Evolutionary conservation across 1,284 basidiomycete species (phyloP).

Genomic region (Ceratobasidium sp.): DNA sequence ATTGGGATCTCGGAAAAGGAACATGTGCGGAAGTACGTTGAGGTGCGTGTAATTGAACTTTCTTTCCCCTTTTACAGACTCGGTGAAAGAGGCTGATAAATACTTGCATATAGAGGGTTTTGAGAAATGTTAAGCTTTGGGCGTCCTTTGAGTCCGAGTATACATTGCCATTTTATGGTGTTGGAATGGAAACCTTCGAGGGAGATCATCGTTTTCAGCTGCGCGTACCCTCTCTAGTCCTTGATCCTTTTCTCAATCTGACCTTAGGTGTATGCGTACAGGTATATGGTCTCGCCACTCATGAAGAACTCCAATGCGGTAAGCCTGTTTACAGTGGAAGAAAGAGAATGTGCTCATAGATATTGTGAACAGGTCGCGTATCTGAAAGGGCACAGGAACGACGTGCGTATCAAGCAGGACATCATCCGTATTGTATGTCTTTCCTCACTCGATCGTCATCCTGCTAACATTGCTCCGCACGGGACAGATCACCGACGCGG

Average conservation of each 20-base stretch:
- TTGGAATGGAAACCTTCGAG: not conserved
- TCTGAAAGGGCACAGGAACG: not conserved
- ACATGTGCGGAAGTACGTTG: not conserved
- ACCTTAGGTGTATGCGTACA: not conserved
- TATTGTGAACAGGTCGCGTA: not conserved
- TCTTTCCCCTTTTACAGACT: too few species aligned
- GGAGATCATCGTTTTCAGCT: not conserved
- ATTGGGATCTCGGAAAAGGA: constrained; percentile 4
- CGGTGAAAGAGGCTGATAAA: too few species aligned
- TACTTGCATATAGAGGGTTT: not conserved
- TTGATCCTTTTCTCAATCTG: not conserved
- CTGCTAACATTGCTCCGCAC: too few species aligned
- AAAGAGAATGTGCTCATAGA: not conserved
- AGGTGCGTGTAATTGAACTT: not conserved
- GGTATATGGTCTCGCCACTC: constrained; percentile 1
- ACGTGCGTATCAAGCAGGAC: not conserved
- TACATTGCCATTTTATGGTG: not conserved
- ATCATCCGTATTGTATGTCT: constrained; percentile 13
- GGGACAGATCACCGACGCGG: constrained; percentile 9
- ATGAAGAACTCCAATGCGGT: constrained; percentile 18
- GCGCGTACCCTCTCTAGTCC: not conserved
- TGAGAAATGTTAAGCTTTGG: not conserved
- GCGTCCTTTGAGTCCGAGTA: not conserved
- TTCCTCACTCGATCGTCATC: not conserved
- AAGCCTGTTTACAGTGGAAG: not conserved